Conservation (phyloP, 2,329 filamentous ascomycete genomes). For the Trichoderma sp. region DNA sequence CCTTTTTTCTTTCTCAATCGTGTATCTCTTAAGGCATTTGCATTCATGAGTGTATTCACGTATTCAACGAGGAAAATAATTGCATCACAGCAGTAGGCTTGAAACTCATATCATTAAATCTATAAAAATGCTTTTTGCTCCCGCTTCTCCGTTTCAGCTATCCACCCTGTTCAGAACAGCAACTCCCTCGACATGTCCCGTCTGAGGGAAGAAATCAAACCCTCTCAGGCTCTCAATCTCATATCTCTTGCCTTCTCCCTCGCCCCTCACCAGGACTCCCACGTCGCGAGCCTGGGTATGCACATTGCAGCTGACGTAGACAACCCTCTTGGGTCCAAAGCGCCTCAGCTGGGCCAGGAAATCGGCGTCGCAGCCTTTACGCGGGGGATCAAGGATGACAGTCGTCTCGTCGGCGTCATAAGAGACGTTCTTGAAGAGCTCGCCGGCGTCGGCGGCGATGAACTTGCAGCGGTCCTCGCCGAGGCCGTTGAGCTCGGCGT, state of each 20-base stretch:
- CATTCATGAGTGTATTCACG: neutral
- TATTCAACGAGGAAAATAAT: neutral
- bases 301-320: slow-evolving; percentile 97
- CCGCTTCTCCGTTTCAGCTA: neutral
- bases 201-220: slow-evolving; percentile 97
- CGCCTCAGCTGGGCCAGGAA: slow-evolving; percentile 81
- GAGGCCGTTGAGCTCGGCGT: slow-evolving; percentile 78
- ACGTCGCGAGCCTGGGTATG: slow-evolving; percentile 96
- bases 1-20: neutral
- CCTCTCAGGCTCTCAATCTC: slow-evolving; percentile 88
- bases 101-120: neutral
- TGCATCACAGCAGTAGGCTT: neutral
- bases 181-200: slow-evolving; percentile 70
- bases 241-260: slow-evolving; percentile 61
- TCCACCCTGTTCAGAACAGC: slow-evolving; percentile 65
- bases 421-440: slow-evolving; percentile 75
- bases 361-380: slow-evolving; percentile 87
- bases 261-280: slow-evolving; percentile 79
- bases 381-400: slow-evolving; percentile 94
- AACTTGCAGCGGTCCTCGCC: slow-evolving; percentile 72
- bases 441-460: slow-evolving; percentile 82
- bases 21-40: neutral
- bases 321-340: slow-evolving; percentile 77
- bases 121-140: neutral
- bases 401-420: slow-evolving; percentile 82